A percentile compares a stretch with the other conserved stretches of the same genome.
These are phyloP conservation scores for Fusarium falciforme DNA, from an alignment of 2,329 filamentous ascomycete species.

Conservation along the genomic window DNA sequence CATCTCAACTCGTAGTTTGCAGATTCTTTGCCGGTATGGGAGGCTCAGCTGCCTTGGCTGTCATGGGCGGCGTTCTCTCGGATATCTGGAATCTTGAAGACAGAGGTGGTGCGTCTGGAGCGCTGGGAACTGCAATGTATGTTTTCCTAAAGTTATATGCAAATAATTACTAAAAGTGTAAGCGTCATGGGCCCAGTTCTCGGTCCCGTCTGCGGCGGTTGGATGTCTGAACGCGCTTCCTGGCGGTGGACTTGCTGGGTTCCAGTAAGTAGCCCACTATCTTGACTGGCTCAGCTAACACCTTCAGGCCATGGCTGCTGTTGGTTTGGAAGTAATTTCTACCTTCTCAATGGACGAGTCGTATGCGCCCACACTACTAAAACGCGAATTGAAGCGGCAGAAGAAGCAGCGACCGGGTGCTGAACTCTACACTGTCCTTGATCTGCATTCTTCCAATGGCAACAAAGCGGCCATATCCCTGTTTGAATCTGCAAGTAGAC, in stretches of 20 bases:
- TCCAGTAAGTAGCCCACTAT: not conserved
- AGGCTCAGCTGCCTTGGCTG: not conserved
- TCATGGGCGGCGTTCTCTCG: not conserved
- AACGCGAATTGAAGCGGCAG: not conserved
- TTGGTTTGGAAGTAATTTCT: not conserved
- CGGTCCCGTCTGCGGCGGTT: not conserved
- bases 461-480: not conserved
- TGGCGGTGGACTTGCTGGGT: not conserved
- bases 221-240: not conserved
- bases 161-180: not conserved
- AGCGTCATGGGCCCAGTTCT: not conserved
- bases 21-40: not conserved
- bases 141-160: not conserved
- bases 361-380: not conserved
- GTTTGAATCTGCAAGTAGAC: not conserved
- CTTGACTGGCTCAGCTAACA: not conserved
- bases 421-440: not conserved
- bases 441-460: not conserved
- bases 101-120: not conserved
- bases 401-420: not conserved
- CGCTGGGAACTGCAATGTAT: not conserved
- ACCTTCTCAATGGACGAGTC: not conserved
- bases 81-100: not conserved
- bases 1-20: not conserved
- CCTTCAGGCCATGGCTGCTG: not conserved